Evolutionary conservation across 495 filamentous ascomycete genomes (phyloP).

Genomic region (Hypoxylon fuscum): DNA sequence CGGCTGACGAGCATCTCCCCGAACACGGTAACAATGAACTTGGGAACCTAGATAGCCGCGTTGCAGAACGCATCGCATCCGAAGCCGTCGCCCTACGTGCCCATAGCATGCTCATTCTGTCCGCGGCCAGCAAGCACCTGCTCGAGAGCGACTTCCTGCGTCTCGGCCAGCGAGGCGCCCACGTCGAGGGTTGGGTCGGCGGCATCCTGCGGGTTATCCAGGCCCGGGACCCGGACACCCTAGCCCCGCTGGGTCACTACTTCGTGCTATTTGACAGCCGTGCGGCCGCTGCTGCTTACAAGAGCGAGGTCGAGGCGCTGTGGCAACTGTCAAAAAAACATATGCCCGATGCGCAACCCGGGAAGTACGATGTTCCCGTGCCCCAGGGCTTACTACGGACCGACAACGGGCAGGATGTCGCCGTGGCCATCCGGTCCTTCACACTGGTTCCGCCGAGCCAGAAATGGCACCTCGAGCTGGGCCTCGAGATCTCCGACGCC

Average conservation of each 20-base stretch:
- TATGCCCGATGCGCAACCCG: too few relatives aligned
- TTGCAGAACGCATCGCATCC: too few relatives aligned
- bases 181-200: slow-evolving; percentile 70
- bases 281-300: slow-evolving; percentile 65
- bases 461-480: slow-evolving; percentile 29
- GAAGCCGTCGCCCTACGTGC: slow-evolving; percentile 39
- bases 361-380: too few relatives aligned
- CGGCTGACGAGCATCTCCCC: slow-evolving; percentile 3
- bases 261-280: slow-evolving; percentile 68
- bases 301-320: slow-evolving; percentile 54
- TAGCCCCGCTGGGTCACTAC: slow-evolving; percentile 64
- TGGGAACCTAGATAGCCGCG: too few relatives aligned
- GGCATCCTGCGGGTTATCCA: slow-evolving; percentile 62
- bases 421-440: slow-evolving; percentile 54
- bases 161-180: slow-evolving; percentile 63
- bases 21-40: too few relatives aligned
- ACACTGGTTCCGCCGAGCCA: slow-evolving; percentile 59
- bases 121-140: slow-evolving; percentile 61
- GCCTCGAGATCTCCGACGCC: slow-evolving; percentile 35
- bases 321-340: slow-evolving; percentile 56
- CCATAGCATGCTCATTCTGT: slow-evolving; percentile 56
- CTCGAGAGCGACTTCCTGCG: slow-evolving; percentile 71
- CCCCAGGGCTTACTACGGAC: too few relatives aligned
- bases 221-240: slow-evolving; percentile 61
- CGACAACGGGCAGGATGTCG: too few relatives aligned